Evolutionary conservation across 2,329 filamentous ascomycete species (phyloP), one percentile per base, ranked within the genome.

Genomic region (Phialemoniopsis sp.): DNA sequence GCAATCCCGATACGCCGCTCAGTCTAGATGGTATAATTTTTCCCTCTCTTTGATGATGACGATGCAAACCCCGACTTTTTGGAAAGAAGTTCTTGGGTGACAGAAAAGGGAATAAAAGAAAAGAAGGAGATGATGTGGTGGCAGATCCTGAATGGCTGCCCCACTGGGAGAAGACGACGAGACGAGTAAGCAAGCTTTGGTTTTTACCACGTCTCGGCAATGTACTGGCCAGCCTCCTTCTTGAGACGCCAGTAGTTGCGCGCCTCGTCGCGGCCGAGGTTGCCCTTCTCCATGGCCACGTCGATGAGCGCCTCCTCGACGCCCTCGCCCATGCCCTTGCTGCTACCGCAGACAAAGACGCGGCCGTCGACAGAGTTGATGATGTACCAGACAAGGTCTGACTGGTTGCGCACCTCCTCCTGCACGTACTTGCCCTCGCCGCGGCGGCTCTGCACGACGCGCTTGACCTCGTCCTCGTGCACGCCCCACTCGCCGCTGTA

Each of bases 331-430:
- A 98, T 98, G 41, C 93, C 93, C 68, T 88, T 89, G 56, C 82
- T 89, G 64, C 87, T 94, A 36, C 93, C 93, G 60, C 93, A 98
- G 42, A 98, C 93, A 59, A 98, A 98, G 38, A 97, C 82, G 38
- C 93, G 82, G 2, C 93, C 93, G 55, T 98, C 93, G n/a, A 97
- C 73, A 3, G 89, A 82, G 60, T 97, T 97, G 71, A 95, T 87
- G 47, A 97, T 89, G 61, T 89, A 95, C 93, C 93, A 98, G 13
- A 97, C 91, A n/a, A 97, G 76, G 57, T 97, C 93, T 2, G 90
- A 88, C 60, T 97, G 93, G 47, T 87, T 76, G 10, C 79, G 73
- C 8, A 98, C 91, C 63, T 97, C 93, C 55, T 98, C 93, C 59
- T 98, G 93, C 3, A 98, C 93, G 57, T 98, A 98, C 48, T 85